Percentiles rank a stretch among this genome's conserved stretches.
Evolutionary conservation across 495 filamentous ascomycete species (phyloP).

Genomic region (Lindgomyces ingoldianus): DNA sequence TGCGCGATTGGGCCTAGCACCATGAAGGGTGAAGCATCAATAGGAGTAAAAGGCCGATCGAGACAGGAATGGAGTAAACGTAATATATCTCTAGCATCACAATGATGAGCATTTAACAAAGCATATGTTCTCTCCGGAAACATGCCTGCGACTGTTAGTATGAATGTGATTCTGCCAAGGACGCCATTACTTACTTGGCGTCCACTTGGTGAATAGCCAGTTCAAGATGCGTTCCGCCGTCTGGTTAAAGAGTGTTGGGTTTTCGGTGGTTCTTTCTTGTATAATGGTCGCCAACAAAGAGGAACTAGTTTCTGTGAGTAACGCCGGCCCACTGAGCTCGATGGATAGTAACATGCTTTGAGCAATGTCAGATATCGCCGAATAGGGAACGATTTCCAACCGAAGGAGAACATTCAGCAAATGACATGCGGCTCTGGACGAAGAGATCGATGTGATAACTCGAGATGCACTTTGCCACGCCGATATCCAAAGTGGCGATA

Average conservation of each 20-base stretch:
- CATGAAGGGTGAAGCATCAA: conserved; percentile 9
- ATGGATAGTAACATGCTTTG: conserved; percentile 69
- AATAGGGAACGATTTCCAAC: conserved; percentile 35
- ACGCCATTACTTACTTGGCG: conserved; percentile 57
- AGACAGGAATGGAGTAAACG: conserved; percentile 47
- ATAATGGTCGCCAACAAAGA: conserved; percentile 68
- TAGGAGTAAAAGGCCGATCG: conserved; percentile 29
- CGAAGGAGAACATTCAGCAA: conserved; percentile 66
- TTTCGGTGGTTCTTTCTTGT: conserved; percentile 59
- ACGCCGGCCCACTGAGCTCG: conserved; percentile 77
- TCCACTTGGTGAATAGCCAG: conserved; percentile 82
- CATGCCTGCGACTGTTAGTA: conserved; percentile 37
- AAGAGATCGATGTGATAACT: conserved; percentile 65
- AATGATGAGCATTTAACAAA: conserved; percentile 42
- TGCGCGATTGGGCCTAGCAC: conserved; percentile 47
- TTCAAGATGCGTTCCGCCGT: conserved; percentile 69
- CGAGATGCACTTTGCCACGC: conserved; percentile 74
- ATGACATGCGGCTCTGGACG: conserved; percentile 78
- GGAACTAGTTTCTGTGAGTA: conserved; percentile 78
- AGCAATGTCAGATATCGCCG: conserved; percentile 56
- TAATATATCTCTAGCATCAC: conserved; percentile 44
- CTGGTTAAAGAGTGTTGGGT: conserved; percentile 63
- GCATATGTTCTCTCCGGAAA: conserved; percentile 45
- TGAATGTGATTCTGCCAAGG: not conserved
- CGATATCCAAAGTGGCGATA: conserved; percentile 63